phyloP scores from a whole-genome alignment of 768 basidiomycete species.

The Suillus americanus region DNA sequence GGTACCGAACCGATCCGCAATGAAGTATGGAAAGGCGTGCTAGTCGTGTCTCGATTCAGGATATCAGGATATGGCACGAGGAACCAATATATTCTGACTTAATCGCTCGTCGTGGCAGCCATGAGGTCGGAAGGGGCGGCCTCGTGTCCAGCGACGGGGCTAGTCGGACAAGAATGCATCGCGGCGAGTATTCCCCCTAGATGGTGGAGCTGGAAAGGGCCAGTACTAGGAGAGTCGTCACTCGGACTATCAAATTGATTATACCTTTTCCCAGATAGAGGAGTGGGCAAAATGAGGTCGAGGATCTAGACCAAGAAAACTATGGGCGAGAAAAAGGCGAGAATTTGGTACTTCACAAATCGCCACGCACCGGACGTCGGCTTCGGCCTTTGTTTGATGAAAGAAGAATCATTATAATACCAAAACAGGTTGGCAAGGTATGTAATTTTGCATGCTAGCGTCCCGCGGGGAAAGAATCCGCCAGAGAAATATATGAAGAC shows the following conservation, averaged over 20 bases:
- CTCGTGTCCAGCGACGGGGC: constrained; percentile 3
- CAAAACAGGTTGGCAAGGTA: background rate
- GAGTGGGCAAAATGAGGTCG: background rate
- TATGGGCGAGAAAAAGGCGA: background rate
- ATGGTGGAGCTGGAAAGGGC: background rate
- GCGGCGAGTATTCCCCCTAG: background rate
- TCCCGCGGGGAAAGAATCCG: background rate
- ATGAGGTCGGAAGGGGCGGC: constrained; percentile 7
- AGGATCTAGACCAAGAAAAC: background rate
- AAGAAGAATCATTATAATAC: constrained; percentile 6
- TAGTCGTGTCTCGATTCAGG: background rate
- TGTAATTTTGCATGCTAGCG: constrained; percentile 4
- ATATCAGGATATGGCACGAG: constrained; percentile 2
- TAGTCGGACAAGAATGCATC: constrained; percentile 1
- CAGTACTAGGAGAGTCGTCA: background rate
- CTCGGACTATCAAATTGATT: background rate
- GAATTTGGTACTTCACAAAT: constrained; percentile 1
- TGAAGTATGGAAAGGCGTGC: constrained; percentile 2
- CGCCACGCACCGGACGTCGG: constrained; percentile 1
- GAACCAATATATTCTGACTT: background rate
- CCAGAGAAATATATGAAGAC: background rate
- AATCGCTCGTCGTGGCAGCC: constrained; percentile 6
- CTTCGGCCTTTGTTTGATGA: background rate
- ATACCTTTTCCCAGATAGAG: constrained; percentile 3
- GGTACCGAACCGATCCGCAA: constrained; percentile 5